A percentile compares a stretch with the other conserved stretches of the same genome.
Evolutionary conservation across 2,329 filamentous ascomycete genomes (phyloP).

Genomic region (Botrytis paeoniae): DNA sequence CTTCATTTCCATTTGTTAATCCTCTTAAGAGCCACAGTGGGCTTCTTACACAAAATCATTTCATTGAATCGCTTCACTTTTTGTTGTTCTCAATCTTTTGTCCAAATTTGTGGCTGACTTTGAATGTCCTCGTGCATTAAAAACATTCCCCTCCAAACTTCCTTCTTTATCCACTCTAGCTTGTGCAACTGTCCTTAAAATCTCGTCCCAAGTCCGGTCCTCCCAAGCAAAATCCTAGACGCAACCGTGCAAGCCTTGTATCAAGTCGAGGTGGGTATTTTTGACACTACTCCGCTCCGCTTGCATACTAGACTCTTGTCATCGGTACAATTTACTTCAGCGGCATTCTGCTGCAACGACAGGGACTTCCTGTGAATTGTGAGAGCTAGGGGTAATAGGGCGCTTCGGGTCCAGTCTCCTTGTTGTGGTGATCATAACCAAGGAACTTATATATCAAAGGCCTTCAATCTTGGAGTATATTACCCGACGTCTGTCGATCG

Average conservation of each 20-base stretch:
- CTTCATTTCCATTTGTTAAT: conserved; percentile 35
- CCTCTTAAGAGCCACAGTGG: conserved; percentile 26
- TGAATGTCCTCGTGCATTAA: conserved; percentile 26
- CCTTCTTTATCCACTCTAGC: conserved; percentile 21
- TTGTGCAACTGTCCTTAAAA: conserved; percentile 17
- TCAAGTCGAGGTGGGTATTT: conserved; percentile 23
- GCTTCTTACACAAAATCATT: conserved; percentile 27
- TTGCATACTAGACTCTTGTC: conserved; percentile 24
- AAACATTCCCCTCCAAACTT: conserved; percentile 18
- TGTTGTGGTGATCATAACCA: conserved; percentile 35
- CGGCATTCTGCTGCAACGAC: conserved; percentile 28
- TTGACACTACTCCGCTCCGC: conserved; percentile 28
- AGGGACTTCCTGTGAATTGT: conserved; percentile 29
- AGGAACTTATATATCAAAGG: conserved; percentile 30
- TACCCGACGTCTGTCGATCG: conserved; percentile 36
- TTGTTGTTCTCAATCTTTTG: conserved; percentile 29
- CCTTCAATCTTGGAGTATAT: conserved; percentile 36
- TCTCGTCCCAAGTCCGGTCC: conserved; percentile 23
- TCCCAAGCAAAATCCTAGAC: conserved; percentile 23
- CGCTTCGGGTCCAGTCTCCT: conserved; percentile 36
- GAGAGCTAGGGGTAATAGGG: conserved; percentile 29
- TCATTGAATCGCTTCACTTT: conserved; percentile 30
- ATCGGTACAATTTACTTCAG: conserved; percentile 30
- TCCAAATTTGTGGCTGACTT: conserved; percentile 26
- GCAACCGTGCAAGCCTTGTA: conserved; percentile 29